Base-by-base conservation (phyloP, 768 basidiomycete genomes). In the Lentinula guzmanii region DNA sequence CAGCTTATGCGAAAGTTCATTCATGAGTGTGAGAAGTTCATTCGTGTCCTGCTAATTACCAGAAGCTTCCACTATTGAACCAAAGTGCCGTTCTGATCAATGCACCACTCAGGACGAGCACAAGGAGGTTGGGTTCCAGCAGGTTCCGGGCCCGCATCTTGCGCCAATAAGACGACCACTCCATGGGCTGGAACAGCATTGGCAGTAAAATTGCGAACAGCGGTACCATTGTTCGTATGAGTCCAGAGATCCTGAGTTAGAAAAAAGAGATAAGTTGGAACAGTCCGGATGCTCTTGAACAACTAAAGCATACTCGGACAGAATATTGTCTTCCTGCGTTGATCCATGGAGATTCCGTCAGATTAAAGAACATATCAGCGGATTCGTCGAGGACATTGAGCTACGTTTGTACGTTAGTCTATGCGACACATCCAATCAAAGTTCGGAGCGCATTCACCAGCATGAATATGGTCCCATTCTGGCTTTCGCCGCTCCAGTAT, bases 321-420 rank as follows among this genome's bases (percentile, higher is more conserved):
- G 78, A 68, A 67, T 89, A 88, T 66, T 85, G 81, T 51, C 83
- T 75, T 48, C 86, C 87, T 3, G 86, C 86, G 55, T 85, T 79
- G 63, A 87, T 83, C 86, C 86, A 89, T 1, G 87, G 86, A 2
- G 86, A 87, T 66, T 89, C 86, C 4, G 84, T 84, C 57, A 89
- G 70, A 62, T 76, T 84, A 72, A 88, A 88, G 68, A 74, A 79
- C 81, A 88, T 76, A 62, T 78, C 77, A 3, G 83, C 77, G 3
- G 84, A 77, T 64, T 82, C 70, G 64, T 86, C 78, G 51, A 86
- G 71, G 3, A 79, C 81, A 65, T 89, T 89, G 39, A 89, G 74
- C 86, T 88, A 48, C 21, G 9, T 46, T 43, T 13, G 9, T 48
- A 6, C 1, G 21, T 48, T 9, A 24, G 21, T 11, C n/a, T 4